These are phyloP conservation scores for Oldenlandia corymbosa DNA, from an alignment of 257 asterid genomes.

Conservation along the genomic window DNA sequence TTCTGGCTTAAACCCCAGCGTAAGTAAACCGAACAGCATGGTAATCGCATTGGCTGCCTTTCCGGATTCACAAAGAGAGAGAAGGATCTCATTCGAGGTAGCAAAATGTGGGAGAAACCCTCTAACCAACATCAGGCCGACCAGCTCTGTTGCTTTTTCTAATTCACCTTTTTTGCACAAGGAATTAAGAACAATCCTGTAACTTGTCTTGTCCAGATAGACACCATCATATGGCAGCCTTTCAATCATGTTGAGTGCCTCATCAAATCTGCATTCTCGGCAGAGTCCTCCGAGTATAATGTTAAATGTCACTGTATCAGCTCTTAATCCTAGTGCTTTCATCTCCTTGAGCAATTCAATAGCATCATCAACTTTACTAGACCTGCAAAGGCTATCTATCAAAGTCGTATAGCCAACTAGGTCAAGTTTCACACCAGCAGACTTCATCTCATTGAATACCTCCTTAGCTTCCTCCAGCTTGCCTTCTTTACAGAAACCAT, in stretches of 20 bases:
- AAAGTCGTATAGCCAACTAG: conserved; percentile 64
- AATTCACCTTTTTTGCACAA: conserved; percentile 62
- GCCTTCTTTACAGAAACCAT: conserved; percentile 70
- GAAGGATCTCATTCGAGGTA: conserved; percentile 75
- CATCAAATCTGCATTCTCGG: conserved; percentile 46
- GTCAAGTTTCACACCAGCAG: conserved; percentile 53
- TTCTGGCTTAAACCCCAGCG: conserved; percentile 66
- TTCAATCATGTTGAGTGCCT: conserved; percentile 78
- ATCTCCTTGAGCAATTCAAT: conserved; percentile 71
- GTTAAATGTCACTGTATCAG: conserved; percentile 74
- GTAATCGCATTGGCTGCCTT: conserved; percentile 58
- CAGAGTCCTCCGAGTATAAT: conserved; percentile 81
- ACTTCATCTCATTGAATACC: conserved; percentile 49
- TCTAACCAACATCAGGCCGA: conserved; percentile 65
- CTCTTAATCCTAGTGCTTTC: conserved; percentile 48
- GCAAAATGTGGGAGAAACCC: conserved; percentile 77
- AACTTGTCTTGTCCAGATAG: conserved; percentile 67
- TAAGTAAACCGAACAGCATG: conserved; percentile 46
- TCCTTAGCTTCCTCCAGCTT: conserved; percentile 62
- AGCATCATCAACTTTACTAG: conserved; percentile 56
- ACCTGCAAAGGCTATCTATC: conserved; percentile 56
- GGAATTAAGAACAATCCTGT: conserved; percentile 74
- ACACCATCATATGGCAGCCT: conserved; percentile 64
- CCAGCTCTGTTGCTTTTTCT: conserved; percentile 50
- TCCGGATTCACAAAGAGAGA: conserved; percentile 63